Evolutionary conservation across 225 moss, liverwort and hornwort genomes (phyloP).

Genomic region (Anthoceros angustus): DNA sequence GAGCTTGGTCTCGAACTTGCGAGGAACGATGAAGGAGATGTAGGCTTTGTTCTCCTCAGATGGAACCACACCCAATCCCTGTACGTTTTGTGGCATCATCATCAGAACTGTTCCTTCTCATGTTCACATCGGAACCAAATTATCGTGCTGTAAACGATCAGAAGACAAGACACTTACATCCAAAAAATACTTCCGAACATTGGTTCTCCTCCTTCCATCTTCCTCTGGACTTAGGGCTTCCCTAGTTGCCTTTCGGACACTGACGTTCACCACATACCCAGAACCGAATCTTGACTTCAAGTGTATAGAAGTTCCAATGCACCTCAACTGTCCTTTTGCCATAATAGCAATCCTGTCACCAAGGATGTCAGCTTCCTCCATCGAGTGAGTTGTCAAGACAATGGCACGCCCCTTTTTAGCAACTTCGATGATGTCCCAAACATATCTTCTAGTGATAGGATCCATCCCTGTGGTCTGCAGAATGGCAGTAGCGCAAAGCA

Average conservation of each 20-base stretch:
- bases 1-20: slow-evolving; percentile 52
- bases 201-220: slow-evolving; percentile 36
- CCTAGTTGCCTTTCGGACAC: slow-evolving; percentile 51
- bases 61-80: slow-evolving; percentile 48
- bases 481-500: not conserved
- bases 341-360: slow-evolving; percentile 94
- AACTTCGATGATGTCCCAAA: slow-evolving; percentile 92
- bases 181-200: slow-evolving; percentile 53
- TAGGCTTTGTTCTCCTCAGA: slow-evolving; percentile 79
- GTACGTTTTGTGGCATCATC: slow-evolving; percentile 3
- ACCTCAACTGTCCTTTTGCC: slow-evolving; percentile 76
- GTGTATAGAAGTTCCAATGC: slow-evolving; percentile 84
- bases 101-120: not conserved
- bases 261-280: slow-evolving; percentile 89
- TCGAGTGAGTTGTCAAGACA: slow-evolving; percentile 91
- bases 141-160: no score
- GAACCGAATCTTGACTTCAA: slow-evolving; percentile 88
- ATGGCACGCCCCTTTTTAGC: slow-evolving; percentile 92
- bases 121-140: not conserved
- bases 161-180: not conserved
- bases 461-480: slow-evolving; percentile 70
- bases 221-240: slow-evolving; percentile 16
- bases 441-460: slow-evolving; percentile 79
- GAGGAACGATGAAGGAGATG: slow-evolving; percentile 61
- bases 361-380: slow-evolving; percentile 96